Evolutionary conservation across 2,329 filamentous ascomycete genomes (phyloP), one percentile per base, ranked within the genome.

Genomic region (Akanthomyces dipterigenus): DNA sequence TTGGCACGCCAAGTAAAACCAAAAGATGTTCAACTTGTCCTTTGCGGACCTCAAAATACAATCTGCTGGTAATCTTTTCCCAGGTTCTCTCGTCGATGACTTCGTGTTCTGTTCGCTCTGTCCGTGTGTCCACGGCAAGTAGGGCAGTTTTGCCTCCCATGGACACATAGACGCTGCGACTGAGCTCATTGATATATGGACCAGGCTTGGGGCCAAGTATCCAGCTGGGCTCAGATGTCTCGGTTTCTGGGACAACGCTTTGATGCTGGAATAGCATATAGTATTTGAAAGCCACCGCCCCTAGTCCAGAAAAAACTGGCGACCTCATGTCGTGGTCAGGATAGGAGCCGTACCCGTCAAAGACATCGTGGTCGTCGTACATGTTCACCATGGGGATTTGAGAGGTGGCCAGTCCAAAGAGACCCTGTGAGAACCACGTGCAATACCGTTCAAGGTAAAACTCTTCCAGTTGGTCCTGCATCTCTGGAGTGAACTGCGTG

Each of bases 371-470:
- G 68, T 98, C 95, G 73, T 98, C 93, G 80, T 90, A 97, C 73
- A 99, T 93, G 72, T 99, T 99, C 68, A 99, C 85, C 93, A 97
- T 98, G 9, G 95, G 93, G 50, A 99, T 98, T 72, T 98, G 93
- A 2, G 90, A 89, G 67, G 88, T 93, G 5, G 93, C 95, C 70
- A 99, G 84, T n/a, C 89, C 86, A 70, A 97, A 99, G 5, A 98
- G 78, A 0, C 96, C 95, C 69, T 96, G 93, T 0, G 93, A 97
- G 74, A 98, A 99, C 93, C 95, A 99, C 82, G 88, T 89, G 63
- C 87, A 86, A 70, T 99, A 99, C 22, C 90, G 85, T 63, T 96
- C 84, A 0, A 99, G 81, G 69, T 96, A 99, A 69, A 96, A 97
- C 0, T 76, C 76, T 70, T 99, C 95, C 5, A 99, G 77, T 74